Base-by-base conservation (phyloP, 441 rosid genomes). In the Geranium incanum region DNA sequence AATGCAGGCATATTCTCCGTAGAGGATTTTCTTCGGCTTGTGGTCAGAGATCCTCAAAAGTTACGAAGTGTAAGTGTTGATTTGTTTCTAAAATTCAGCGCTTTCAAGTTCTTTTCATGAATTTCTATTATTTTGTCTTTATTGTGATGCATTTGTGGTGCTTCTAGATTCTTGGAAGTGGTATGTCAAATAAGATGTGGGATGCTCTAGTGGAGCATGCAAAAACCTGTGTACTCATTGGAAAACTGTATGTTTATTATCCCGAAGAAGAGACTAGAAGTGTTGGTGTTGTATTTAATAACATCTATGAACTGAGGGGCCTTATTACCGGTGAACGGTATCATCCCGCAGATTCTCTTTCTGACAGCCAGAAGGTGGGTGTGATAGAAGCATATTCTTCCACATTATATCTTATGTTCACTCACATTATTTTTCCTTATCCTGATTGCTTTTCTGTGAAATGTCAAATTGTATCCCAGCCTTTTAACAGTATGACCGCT, bases 121-220 rank as follows among this genome's bases (percentile, higher is more conserved):
- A n/a, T 65, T 33, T 8, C 6, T 65, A 33, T 33, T 12, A 1
- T 65, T 33, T 64, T 28, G 38, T 36, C 68, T 65, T 28, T 65
- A 36, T 8, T 62, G n/a, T 19, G n/a, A 18, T 23, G 12, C 1
- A 19, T 62, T 23, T 21, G 28, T 68, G 63, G 67, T 72, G 72
- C 36, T 72, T 77, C 67, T 81, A 95, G 99, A 88, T 87, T 86
- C 93, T 95, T 71, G 99, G 99, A 68, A 86, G 94, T 66, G 99
- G 99, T 18, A 95, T 95, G 98, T 92, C 99, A 73, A 95, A 90
- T 85, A 92, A 86, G 86, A 95, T 95, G 99, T 95, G 99, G 99
- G 99, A 95, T 0, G 93, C 96, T 74, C 88, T 92, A 67, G 70
- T 87, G 73, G 98, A 95, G 69, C 99, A 95, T 60, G 98, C 99